phyloP scores from a whole-genome alignment of 169 alveolate genomes.

The Cyclospora cayetanensis region DNA sequence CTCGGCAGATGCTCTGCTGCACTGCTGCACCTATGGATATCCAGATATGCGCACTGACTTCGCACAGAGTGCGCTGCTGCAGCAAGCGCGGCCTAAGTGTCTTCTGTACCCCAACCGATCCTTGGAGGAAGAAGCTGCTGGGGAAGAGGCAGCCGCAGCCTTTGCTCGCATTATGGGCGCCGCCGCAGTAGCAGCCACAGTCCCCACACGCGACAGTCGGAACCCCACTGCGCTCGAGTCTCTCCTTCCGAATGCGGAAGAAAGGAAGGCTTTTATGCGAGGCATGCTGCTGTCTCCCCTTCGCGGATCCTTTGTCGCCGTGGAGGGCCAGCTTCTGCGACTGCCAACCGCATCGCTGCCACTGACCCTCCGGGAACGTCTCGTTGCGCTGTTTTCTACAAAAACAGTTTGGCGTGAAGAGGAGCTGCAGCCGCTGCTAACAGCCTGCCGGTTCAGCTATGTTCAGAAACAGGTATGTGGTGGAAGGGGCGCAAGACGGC shows the following conservation, averaged over 20 bases:
- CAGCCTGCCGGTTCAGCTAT: not conserved
- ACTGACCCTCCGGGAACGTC: not conserved
- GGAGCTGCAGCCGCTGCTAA: slow-evolving; percentile 45
- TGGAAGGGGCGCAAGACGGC: too few relatives aligned
- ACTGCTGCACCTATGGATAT: slow-evolving; percentile 46
- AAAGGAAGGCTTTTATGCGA: not conserved
- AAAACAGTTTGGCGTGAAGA: slow-evolving; percentile 45
- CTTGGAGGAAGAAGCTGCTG: not conserved
- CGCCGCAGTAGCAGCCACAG: slow-evolving; percentile 4
- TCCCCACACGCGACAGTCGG: not conserved
- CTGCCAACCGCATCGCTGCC: slow-evolving; percentile 49
- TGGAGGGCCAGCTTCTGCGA: slow-evolving; percentile 41
- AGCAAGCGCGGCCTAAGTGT: slow-evolving; percentile 28
- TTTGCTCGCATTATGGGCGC: slow-evolving; percentile 15
- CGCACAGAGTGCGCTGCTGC: not conserved
- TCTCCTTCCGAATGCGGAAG: not conserved
- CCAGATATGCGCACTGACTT: slow-evolving; percentile 45
- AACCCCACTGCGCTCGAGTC: not conserved
- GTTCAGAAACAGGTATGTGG: slow-evolving; percentile 14
- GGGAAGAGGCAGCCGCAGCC: slow-evolving; percentile 44
- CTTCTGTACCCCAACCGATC: not conserved
- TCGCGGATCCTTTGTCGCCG: slow-evolving; percentile 6
- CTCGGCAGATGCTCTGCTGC: slow-evolving; percentile 22
- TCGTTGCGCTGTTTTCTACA: slow-evolving; percentile 21
- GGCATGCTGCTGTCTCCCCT: slow-evolving; percentile 60